Percentiles rank a stretch among this genome's conserved stretches.
Evolutionary conservation across 2,329 filamentous ascomycete species (phyloP).

Genomic region (Pseudocercospora pini-densiflorae): DNA sequence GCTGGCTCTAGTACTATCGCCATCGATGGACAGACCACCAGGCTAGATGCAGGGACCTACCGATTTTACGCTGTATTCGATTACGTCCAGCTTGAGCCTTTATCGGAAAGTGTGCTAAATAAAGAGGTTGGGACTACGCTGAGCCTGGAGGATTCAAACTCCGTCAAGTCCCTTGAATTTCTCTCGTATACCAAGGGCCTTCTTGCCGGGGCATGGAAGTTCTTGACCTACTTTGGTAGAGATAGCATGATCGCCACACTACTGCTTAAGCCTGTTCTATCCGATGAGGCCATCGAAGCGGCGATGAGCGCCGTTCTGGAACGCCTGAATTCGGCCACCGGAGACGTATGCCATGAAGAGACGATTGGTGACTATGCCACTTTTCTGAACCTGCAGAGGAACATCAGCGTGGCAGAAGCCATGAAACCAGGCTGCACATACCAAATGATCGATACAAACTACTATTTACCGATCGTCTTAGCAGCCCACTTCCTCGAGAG

Average conservation of each 20-base stretch:
- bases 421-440: constrained; percentile 56
- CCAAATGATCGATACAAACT: constrained; percentile 63
- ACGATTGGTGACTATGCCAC: constrained; percentile 69
- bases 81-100: too few species aligned
- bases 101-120: too few species aligned
- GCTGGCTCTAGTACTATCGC: too few species aligned
- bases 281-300: constrained; percentile 62
- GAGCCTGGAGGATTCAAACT: too few species aligned
- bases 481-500: constrained; percentile 62
- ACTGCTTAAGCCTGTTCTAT: constrained; percentile 62
- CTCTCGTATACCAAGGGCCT: constrained; percentile 67
- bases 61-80: too few species aligned
- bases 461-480: constrained; percentile 63
- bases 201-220: constrained; percentile 67
- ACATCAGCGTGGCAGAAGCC: constrained; percentile 31
- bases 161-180: constrained; percentile 58
- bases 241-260: constrained; percentile 67
- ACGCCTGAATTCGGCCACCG: constrained; percentile 63
- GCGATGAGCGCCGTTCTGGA: constrained; percentile 65
- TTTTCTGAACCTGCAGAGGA: constrained; percentile 60
- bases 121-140: too few species aligned
- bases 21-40: too few species aligned
- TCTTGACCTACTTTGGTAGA: constrained; percentile 69
- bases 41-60: too few species aligned
- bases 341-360: constrained; percentile 67